Conservation (phyloP, 2,329 filamentous ascomycete genomes). For the Dothistroma septosporum region DNA sequence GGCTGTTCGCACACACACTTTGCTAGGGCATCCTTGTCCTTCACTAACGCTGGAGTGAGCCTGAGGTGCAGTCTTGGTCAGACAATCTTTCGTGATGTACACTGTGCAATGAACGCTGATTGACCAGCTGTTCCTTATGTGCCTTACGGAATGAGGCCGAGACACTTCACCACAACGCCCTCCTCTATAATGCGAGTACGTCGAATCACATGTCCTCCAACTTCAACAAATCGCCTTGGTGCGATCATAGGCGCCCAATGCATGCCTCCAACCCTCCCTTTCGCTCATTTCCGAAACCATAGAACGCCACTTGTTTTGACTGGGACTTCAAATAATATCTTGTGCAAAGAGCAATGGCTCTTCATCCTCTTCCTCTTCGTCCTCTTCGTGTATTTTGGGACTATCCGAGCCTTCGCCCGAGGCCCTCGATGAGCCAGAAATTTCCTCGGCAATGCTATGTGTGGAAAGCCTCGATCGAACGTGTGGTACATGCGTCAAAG, state of each 20-base stretch:
- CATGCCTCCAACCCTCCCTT: not conserved
- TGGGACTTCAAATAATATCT: slow-evolving; percentile 17
- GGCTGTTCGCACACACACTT: not conserved
- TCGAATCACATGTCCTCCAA: not conserved
- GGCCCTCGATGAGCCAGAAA: slow-evolving; percentile 28
- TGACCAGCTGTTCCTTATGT: not conserved
- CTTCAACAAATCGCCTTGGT: slow-evolving; percentile 2
- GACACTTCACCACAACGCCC: not conserved
- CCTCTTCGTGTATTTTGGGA: slow-evolving; percentile 20
- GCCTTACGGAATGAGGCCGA: not conserved
- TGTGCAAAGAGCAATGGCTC: slow-evolving; percentile 31
- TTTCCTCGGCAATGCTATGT: slow-evolving; percentile 69
- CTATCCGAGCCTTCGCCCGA: slow-evolving; percentile 23
- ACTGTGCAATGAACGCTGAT: not conserved
- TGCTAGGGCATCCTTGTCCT: not conserved
- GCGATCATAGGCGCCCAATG: not conserved
- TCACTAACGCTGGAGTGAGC: not conserved
- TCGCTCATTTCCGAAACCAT: too few relatives aligned
- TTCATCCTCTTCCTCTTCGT: slow-evolving; percentile 21
- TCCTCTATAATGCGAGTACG: not conserved
- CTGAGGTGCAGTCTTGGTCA: not conserved
- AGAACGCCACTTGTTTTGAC: not conserved
- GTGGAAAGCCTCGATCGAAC: slow-evolving; percentile 91
- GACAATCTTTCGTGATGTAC: not conserved
- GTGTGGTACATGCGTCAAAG: slow-evolving; percentile 87